Percentiles rank a stretch among this genome's conserved stretches.
Conservation (phyloP, 2,329 filamentous ascomycete genomes). For the Beauveria sp. region DNA sequence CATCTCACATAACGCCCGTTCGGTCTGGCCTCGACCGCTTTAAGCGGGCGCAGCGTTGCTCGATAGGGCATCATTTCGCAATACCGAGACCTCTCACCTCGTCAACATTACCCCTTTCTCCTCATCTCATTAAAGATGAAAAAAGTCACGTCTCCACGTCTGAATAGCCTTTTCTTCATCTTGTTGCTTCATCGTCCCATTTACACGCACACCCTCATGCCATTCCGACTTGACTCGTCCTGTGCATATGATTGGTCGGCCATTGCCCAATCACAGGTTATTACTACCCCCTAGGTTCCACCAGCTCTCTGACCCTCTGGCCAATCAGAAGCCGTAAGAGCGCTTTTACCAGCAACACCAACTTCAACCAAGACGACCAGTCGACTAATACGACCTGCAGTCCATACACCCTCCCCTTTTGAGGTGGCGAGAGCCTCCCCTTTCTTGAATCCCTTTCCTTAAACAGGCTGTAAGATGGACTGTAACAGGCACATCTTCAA, state of each 20-base stretch:
- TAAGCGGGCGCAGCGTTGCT: background rate
- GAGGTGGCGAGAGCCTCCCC: background rate
- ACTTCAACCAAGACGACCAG: background rate
- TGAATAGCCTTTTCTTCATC: background rate
- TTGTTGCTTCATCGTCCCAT: background rate
- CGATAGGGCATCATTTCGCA: conserved; percentile 4
- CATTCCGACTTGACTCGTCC: background rate
- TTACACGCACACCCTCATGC: background rate
- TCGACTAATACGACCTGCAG: conserved; percentile 4
- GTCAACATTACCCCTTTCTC: background rate
- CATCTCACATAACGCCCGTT: background rate
- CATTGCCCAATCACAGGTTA: background rate
- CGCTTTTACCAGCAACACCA: background rate
- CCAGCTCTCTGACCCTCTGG: background rate
- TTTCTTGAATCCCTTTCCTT: conserved; percentile 1
- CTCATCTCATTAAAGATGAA: background rate
- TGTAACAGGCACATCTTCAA: background rate
- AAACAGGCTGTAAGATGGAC: background rate
- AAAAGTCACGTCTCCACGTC: background rate
- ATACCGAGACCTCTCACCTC: background rate
- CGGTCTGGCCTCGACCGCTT: background rate
- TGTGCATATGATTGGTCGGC: background rate
- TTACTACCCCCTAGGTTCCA: background rate
- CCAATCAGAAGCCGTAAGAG: background rate
- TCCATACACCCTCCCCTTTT: background rate